Conservation (phyloP, 805 yeast genomes). For the Candida insectorum region DNA sequence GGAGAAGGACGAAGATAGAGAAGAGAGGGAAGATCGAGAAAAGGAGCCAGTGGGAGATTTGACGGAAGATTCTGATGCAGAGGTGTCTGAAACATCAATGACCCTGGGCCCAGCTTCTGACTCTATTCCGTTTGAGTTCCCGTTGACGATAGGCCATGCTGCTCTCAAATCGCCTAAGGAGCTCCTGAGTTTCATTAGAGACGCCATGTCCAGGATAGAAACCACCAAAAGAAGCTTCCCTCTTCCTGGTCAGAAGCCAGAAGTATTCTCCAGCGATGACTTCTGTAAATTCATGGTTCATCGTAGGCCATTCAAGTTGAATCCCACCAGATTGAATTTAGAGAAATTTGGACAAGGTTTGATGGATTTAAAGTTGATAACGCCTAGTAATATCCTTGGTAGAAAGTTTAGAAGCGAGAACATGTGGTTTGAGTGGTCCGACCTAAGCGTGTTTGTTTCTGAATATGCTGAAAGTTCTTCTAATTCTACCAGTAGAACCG, state of each 20-base stretch:
- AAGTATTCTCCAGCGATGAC: conserved; percentile 38
- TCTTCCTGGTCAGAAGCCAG: conserved; percentile 38
- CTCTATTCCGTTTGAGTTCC: conserved; percentile 19
- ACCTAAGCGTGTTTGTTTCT: conserved; percentile 21
- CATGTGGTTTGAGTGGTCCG: conserved; percentile 46
- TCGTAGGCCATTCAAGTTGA: conserved; percentile 27
- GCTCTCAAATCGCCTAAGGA: conserved; percentile 15
- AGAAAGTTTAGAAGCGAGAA: conserved; percentile 39
- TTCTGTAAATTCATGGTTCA: conserved; percentile 22
- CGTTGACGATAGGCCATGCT: conserved; percentile 28
- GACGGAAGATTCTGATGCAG: not conserved
- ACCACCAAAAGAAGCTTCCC: conserved; percentile 31
- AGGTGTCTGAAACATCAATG: conserved; percentile 1
- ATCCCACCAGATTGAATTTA: conserved; percentile 32
- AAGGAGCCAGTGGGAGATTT: not conserved
- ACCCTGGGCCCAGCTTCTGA: conserved; percentile 5
- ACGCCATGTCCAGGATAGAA: conserved; percentile 21
- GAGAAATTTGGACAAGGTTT: conserved; percentile 41
- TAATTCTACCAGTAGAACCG: not conserved
- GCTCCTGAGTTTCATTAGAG: conserved; percentile 19
- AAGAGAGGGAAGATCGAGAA: not conserved
- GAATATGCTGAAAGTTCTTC: conserved; percentile 6
- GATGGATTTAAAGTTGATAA: conserved; percentile 29
- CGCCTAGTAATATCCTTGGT: conserved; percentile 29
- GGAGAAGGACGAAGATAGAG: conserved; percentile 1